Percentiles rank a stretch among this genome's conserved stretches.
Conservation (phyloP, 2,329 filamentous ascomycete genomes). For the Pseudogymnoascus sp. region DNA sequence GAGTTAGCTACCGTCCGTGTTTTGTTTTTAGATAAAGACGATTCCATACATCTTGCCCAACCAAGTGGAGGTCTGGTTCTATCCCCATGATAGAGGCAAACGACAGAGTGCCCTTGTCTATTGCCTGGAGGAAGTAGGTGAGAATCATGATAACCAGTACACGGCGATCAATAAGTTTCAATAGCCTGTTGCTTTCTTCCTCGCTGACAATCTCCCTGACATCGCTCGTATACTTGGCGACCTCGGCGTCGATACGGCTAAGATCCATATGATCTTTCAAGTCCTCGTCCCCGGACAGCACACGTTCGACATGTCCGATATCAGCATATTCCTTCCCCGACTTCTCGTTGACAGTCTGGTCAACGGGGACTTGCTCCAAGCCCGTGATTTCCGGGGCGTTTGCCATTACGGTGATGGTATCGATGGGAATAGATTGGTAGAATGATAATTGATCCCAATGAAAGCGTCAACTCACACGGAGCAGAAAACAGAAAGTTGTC, state of each 20-base stretch:
- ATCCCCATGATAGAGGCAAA: slow-evolving; percentile 59
- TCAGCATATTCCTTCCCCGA: slow-evolving; percentile 5
- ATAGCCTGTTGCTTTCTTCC: slow-evolving; percentile 54
- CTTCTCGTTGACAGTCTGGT: neutral
- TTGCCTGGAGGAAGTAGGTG: slow-evolving; percentile 65
- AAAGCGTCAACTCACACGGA: neutral
- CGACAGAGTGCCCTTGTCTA: slow-evolving; percentile 61
- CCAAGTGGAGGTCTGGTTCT: slow-evolving; percentile 29
- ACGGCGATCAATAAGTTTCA: slow-evolving; percentile 58
- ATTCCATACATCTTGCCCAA: slow-evolving; percentile 19
- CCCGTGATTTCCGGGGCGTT: neutral
- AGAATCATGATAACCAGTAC: slow-evolving; percentile 64
- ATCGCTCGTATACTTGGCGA: slow-evolving; percentile 60
- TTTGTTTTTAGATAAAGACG: neutral
- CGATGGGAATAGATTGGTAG: neutral
- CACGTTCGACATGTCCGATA: slow-evolving; percentile 41
- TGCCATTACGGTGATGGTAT: neutral
- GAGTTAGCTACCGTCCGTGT: slow-evolving; percentile 11
- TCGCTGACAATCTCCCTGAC: slow-evolving; percentile 49
- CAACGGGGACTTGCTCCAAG: neutral
- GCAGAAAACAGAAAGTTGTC: neutral
- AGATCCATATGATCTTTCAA: slow-evolving; percentile 50
- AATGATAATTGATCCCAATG: neutral
- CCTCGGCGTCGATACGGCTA: slow-evolving; percentile 58
- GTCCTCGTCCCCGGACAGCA: slow-evolving; percentile 35